phyloP scores from a whole-genome alignment of 495 filamentous ascomycete species.

The Tuber borchii region DNA sequence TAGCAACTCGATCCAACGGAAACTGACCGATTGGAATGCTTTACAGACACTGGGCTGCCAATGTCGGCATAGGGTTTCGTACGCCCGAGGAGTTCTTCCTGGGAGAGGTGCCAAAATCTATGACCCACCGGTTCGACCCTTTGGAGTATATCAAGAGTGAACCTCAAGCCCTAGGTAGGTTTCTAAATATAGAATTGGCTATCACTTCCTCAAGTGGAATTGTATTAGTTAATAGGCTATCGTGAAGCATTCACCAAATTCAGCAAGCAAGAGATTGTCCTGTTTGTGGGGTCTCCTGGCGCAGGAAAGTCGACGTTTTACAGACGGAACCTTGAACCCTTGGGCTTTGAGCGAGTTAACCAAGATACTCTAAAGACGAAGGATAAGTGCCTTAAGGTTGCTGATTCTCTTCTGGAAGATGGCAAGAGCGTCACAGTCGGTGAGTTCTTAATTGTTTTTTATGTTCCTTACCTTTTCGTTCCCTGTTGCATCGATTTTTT shows the following conservation, averaged over 20 bases:
- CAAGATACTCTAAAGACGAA: slow-evolving; percentile 82
- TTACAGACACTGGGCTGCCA: slow-evolving; percentile 52
- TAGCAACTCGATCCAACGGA: slow-evolving; percentile 4
- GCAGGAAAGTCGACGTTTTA: slow-evolving; percentile 90
- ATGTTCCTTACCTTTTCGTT: neutral
- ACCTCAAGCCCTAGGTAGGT: neutral
- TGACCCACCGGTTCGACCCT: slow-evolving; percentile 63
- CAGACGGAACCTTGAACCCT: slow-evolving; percentile 66
- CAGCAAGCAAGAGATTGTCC: slow-evolving; percentile 64
- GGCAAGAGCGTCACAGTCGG: slow-evolving; percentile 68
- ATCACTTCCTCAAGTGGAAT: slow-evolving; percentile 7
- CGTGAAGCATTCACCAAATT: slow-evolving; percentile 52
- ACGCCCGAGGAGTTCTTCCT: slow-evolving; percentile 93
- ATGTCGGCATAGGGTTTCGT: slow-evolving; percentile 68
- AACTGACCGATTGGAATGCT: slow-evolving; percentile 4
- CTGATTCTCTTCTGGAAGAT: slow-evolving; percentile 56
- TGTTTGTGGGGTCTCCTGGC: slow-evolving; percentile 82
- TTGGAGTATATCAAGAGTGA: slow-evolving; percentile 46
- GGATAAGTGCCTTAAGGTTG: slow-evolving; percentile 71
- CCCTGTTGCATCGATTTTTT: slow-evolving; percentile 7
- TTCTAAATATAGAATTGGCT: neutral
- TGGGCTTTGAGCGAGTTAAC: slow-evolving; percentile 79
- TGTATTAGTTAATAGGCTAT: slow-evolving; percentile 12
- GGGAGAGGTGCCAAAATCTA: slow-evolving; percentile 55
- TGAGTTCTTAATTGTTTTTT: slow-evolving; percentile 45